Evolutionary conservation across 2,329 filamentous ascomycete genomes (phyloP).

Genomic region (Penicillium sclerotiorum): DNA sequence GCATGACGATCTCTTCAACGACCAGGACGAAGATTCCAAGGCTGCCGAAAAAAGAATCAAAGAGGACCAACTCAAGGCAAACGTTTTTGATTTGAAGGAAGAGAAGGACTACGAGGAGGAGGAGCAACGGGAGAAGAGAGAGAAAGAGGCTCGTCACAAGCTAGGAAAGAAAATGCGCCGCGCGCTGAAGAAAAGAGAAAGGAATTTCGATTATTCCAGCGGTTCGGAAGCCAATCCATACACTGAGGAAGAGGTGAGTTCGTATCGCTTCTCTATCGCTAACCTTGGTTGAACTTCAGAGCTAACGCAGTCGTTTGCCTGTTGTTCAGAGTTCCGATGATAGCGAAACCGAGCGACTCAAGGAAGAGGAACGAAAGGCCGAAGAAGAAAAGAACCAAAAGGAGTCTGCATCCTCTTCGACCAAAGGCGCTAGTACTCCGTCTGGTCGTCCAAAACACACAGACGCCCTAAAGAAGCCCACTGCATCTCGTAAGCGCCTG

Average conservation of each 20-base stretch:
- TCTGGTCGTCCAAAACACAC: slow-evolving; percentile 59
- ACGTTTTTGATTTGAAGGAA: slow-evolving; percentile 77
- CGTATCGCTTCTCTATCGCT: background rate
- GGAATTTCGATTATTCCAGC: slow-evolving; percentile 81
- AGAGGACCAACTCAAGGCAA: slow-evolving; percentile 81
- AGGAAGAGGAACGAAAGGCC: slow-evolving; percentile 62
- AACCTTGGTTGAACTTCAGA: slow-evolving; percentile 8
- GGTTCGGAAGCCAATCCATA: slow-evolving; percentile 64
- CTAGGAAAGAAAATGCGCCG: slow-evolving; percentile 79
- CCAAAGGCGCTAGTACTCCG: slow-evolving; percentile 72
- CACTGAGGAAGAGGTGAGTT: slow-evolving; percentile 53
- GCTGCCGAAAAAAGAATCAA: slow-evolving; percentile 72
- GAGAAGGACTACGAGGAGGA: slow-evolving; percentile 71
- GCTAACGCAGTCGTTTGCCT: background rate
- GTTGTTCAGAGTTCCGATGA: slow-evolving; percentile 58
- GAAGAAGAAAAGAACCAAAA: slow-evolving; percentile 58
- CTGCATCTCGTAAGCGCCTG: slow-evolving; percentile 73
- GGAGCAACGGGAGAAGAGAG: slow-evolving; percentile 63
- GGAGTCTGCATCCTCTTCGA: slow-evolving; percentile 63
- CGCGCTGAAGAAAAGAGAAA: slow-evolving; percentile 79
- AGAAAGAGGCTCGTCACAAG: slow-evolving; percentile 68
- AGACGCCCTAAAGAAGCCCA: slow-evolving; percentile 55
- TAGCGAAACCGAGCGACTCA: slow-evolving; percentile 65
- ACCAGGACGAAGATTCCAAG: slow-evolving; percentile 74
- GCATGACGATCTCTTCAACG: slow-evolving; percentile 72